Evolutionary conservation across 1,284 basidiomycete genomes (phyloP).

Genomic region (Ustilago trichophora): DNA sequence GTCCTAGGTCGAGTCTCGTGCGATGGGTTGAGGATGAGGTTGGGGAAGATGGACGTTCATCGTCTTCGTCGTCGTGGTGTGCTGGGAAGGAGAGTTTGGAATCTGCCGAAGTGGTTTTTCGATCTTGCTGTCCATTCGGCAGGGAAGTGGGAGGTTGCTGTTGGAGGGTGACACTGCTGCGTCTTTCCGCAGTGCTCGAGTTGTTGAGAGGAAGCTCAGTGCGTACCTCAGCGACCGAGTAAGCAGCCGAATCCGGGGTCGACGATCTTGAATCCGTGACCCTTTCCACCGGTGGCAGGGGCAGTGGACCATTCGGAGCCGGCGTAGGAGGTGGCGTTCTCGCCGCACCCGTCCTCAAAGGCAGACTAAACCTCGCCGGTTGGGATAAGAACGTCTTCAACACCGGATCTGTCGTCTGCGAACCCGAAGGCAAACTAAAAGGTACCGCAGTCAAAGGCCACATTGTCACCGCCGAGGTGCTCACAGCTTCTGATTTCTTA

Average conservation of each 20-base stretch:
- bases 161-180: too few species aligned
- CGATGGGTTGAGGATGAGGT: not conserved
- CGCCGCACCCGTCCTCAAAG: not conserved
- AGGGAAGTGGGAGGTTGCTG: too few species aligned
- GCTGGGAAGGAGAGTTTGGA: too few species aligned
- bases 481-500: too few species aligned
- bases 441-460: slow-evolving; percentile 4
- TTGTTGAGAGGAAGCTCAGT: too few species aligned
- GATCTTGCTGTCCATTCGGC: too few species aligned
- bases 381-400: not conserved
- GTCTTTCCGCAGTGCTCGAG: too few species aligned
- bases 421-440: not conserved
- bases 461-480: not conserved
- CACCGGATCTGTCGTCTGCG: not conserved
- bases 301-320: slow-evolving; percentile 15
- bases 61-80: not conserved
- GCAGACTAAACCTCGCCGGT: not conserved
- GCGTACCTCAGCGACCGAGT: too few species aligned
- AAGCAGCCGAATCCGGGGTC: not conserved
- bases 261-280: not conserved
- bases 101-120: too few species aligned
- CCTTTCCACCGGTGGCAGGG: slow-evolving; percentile 4
- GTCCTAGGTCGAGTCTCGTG: slow-evolving; percentile 1
- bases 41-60: not conserved
- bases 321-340: slow-evolving; percentile 13